phyloP scores from a whole-genome alignment of 108 stramenopile genomes.

The Hondaea fermentalgiana region DNA sequence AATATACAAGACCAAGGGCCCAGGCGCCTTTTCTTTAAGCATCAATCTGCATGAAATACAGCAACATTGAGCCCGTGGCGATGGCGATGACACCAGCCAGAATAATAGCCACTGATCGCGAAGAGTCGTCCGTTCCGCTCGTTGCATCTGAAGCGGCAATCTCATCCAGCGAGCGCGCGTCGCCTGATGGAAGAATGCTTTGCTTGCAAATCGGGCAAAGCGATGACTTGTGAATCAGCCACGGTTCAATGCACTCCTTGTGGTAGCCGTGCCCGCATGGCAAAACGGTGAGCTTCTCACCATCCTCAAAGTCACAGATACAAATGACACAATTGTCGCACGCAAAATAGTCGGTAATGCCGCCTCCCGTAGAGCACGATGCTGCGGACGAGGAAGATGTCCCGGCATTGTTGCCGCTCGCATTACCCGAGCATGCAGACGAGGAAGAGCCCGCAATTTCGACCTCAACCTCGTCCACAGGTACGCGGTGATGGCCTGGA shows the following conservation, averaged over 20 bases:
- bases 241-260: slow-evolving; percentile 17
- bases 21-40: neutral
- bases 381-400: neutral
- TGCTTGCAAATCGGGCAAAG: slow-evolving; percentile 25
- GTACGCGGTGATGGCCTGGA: neutral
- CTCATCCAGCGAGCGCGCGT: neutral
- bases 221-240: slow-evolving; percentile 14
- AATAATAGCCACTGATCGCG: neutral
- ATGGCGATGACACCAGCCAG: neutral
- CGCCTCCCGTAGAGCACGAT: neutral
- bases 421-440: no score
- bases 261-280: slow-evolving; percentile 23
- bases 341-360: neutral
- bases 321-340: slow-evolving; percentile 19
- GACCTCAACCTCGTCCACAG: neutral
- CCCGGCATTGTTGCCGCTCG: no score
- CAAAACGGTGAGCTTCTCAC: neutral
- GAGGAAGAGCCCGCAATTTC: neutral
- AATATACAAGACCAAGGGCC: neutral
- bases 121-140: neutral
- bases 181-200: neutral
- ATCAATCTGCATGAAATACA: neutral
- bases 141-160: neutral
- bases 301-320: slow-evolving; percentile 21
- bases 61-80: neutral